These are phyloP conservation scores for Celoporthe dispersa DNA, from an alignment of 2,329 filamentous ascomycete species.

Conservation along the genomic window DNA sequence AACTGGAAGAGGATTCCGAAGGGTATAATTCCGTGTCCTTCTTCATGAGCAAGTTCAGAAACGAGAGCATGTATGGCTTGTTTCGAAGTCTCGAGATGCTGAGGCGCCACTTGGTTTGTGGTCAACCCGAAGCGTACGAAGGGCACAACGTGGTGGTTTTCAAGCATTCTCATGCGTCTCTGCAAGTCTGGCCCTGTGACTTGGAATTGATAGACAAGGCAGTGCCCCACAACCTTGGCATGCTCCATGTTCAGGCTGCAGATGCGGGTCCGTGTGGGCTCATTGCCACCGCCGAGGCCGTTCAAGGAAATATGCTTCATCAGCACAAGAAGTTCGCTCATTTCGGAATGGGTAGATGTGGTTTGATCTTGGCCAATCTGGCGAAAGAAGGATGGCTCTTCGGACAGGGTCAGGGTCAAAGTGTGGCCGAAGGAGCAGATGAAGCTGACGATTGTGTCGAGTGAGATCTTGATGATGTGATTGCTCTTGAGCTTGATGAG, in stretches of 20 bases:
- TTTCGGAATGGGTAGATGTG: neutral
- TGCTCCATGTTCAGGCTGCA: constrained; percentile 39
- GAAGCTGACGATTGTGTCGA: constrained; percentile 52
- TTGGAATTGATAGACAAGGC: constrained; percentile 50
- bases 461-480: constrained; percentile 51
- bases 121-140: constrained; percentile 34
- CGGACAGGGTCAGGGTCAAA: constrained; percentile 54
- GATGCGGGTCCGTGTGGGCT: constrained; percentile 36
- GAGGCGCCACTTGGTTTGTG: neutral
- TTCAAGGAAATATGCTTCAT: neutral
- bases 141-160: constrained; percentile 34
- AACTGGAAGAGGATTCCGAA: constrained; percentile 66
- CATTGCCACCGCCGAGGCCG: constrained; percentile 23
- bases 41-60: constrained; percentile 35
- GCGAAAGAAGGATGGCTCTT: constrained; percentile 51
- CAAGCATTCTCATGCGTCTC: constrained; percentile 37
- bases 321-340: neutral
- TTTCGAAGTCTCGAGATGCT: constrained; percentile 23
- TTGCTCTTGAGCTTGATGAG: constrained; percentile 41
- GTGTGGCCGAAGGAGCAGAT: constrained; percentile 43
- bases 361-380: constrained; percentile 21
- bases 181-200: constrained; percentile 37
- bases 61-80: constrained; percentile 41
- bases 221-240: constrained; percentile 43
- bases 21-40: constrained; percentile 42